Evolutionary conservation across 1,284 basidiomycete genomes (phyloP).

Genomic region (Leccinum fuscescens): DNA sequence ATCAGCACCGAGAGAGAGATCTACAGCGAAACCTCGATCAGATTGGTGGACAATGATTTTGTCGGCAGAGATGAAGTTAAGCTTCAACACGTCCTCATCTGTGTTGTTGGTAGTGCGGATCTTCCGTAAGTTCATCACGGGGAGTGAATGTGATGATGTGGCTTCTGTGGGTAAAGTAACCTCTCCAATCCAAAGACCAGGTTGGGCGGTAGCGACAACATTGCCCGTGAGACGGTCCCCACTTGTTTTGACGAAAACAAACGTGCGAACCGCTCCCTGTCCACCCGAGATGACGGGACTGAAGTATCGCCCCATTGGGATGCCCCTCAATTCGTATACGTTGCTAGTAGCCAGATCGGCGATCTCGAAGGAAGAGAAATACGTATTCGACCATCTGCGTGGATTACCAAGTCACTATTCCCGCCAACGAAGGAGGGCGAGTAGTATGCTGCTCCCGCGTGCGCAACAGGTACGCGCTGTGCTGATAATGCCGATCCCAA

Average conservation of each 20-base stretch:
- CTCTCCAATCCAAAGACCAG: constrained; percentile 63
- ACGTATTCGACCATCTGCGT: constrained; percentile 64
- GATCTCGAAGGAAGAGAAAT: constrained; percentile 64
- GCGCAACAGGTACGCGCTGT: constrained; percentile 47
- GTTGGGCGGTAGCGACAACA: constrained; percentile 58
- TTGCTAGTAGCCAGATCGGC: constrained; percentile 48
- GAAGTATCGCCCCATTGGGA: constrained; percentile 65
- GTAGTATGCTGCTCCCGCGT: constrained; percentile 54
- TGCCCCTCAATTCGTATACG: constrained; percentile 49
- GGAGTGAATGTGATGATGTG: constrained; percentile 28
- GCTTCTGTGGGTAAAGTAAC: constrained; percentile 45
- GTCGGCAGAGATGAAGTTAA: constrained; percentile 48
- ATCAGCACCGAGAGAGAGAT: constrained; percentile 47
- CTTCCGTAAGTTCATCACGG: constrained; percentile 40
- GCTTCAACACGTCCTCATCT: constrained; percentile 37
- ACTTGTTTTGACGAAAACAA: constrained; percentile 63
- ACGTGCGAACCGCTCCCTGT: constrained; percentile 39
- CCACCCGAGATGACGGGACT: constrained; percentile 51
- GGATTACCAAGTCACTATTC: constrained; percentile 50
- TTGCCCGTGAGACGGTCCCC: constrained; percentile 61
- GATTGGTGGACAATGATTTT: constrained; percentile 61
- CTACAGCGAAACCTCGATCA: constrained; percentile 50
- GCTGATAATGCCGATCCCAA: constrained; percentile 26
- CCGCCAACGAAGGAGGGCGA: constrained; percentile 64
- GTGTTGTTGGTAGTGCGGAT: constrained; percentile 46